Conservation (phyloP, 148 eudicot species). For the Selenicereus undatus region DNA sequence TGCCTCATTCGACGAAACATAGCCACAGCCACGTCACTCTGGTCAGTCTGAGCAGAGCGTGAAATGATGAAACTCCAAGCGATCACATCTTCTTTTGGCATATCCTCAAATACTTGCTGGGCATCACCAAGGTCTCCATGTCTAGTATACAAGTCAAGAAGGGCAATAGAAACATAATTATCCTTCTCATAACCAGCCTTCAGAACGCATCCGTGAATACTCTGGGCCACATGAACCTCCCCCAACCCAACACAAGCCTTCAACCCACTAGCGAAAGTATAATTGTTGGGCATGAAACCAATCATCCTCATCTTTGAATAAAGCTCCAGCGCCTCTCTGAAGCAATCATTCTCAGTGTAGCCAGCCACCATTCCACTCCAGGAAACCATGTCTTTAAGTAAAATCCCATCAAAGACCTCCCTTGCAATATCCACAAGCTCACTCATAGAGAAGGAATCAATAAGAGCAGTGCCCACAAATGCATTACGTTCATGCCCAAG, state of each 20-base stretch:
- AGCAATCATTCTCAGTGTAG: slow-evolving; percentile 58
- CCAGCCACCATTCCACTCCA: slow-evolving; percentile 87
- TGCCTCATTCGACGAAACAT: slow-evolving; percentile 64
- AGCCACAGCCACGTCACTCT: slow-evolving; percentile 50
- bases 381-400: slow-evolving; percentile 65
- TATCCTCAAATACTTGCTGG: slow-evolving; percentile 51
- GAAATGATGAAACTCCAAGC: slow-evolving; percentile 89
- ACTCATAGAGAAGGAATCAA: slow-evolving; percentile 65
- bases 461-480: slow-evolving; percentile 80
- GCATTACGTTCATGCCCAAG: slow-evolving; percentile 54
- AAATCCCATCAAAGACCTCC: slow-evolving; percentile 58
- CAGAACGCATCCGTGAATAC: slow-evolving; percentile 56
- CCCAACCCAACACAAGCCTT: slow-evolving; percentile 76
- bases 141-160: slow-evolving; percentile 71
- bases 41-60: slow-evolving; percentile 68
- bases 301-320: slow-evolving; percentile 53
- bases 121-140: slow-evolving; percentile 63
- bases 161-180: slow-evolving; percentile 54
- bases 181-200: slow-evolving; percentile 63
- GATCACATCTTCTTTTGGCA: slow-evolving; percentile 61
- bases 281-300: slow-evolving; percentile 73
- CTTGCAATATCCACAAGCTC: slow-evolving; percentile 50
- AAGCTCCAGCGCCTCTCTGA: slow-evolving; percentile 39
- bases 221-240: slow-evolving; percentile 37
- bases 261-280: slow-evolving; percentile 59